Percentiles rank a stretch among this genome's conserved stretches.
Conservation (phyloP, 768 basidiomycete genomes). For the Lyophyllum semitale region DNA sequence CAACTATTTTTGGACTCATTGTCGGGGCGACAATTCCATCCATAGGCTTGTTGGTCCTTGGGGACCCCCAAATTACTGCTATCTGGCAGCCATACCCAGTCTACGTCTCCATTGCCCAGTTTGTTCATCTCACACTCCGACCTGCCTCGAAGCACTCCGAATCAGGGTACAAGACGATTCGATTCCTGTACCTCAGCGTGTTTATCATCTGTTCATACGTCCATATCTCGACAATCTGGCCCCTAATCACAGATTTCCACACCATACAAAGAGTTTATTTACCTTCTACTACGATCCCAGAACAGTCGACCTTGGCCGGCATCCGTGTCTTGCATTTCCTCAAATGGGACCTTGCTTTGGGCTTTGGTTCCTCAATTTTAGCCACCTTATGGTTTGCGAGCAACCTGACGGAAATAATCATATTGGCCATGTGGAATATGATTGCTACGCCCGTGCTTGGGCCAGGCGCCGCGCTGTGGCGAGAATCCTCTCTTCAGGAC, state of each 20-base stretch:
- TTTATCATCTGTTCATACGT: conserved; percentile 45
- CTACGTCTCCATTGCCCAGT: conserved; percentile 42
- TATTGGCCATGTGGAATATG: conserved; percentile 43
- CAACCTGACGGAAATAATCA: conserved; percentile 28
- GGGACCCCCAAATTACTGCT: conserved; percentile 45
- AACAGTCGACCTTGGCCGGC: conserved; percentile 22
- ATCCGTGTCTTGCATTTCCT: conserved; percentile 41
- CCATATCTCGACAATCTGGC: conserved; percentile 43
- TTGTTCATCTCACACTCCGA: conserved; percentile 40
- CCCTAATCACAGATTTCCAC: conserved; percentile 29
- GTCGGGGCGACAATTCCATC: conserved; percentile 50
- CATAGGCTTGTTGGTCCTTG: conserved; percentile 41
- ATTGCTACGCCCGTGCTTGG: conserved; percentile 45
- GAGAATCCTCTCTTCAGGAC: conserved; percentile 34
- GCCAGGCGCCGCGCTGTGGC: conserved; percentile 55
- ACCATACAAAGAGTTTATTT: conserved; percentile 34
- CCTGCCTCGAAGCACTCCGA: conserved; percentile 29
- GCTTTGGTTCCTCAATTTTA: conserved; percentile 38
- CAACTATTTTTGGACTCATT: conserved; percentile 49
- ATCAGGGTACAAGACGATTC: conserved; percentile 39
- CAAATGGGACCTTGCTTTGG: conserved; percentile 53
- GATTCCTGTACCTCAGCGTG: conserved; percentile 35
- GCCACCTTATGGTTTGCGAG: conserved; percentile 52
- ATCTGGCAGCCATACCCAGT: conserved; percentile 58
- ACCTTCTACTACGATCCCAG: conserved; percentile 34